Evolutionary conservation across 495 filamentous ascomycete genomes (phyloP).

Genomic region (Neurospora hispaniola): DNA sequence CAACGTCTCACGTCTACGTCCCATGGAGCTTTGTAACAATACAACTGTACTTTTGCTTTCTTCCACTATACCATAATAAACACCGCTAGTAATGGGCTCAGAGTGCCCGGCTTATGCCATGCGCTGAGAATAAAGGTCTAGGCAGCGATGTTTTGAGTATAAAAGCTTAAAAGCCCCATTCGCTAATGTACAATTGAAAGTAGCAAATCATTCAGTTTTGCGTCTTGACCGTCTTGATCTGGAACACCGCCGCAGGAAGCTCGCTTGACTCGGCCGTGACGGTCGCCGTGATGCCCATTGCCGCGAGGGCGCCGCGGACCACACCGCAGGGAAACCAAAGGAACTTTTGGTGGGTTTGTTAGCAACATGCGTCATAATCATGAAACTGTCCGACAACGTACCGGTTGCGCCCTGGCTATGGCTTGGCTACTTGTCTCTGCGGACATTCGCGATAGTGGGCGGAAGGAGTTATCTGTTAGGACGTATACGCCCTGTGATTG

Average conservation of each 20-base stretch:
- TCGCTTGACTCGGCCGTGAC: conserved; percentile 83
- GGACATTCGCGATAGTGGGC: conserved; percentile 79
- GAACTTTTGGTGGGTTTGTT: conserved; percentile 43
- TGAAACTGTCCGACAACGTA: conserved; percentile 29
- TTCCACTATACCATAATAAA: neutral
- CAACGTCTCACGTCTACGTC: neutral
- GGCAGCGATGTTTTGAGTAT: neutral
- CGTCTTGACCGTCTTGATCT: conserved; percentile 74
- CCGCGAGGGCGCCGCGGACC: conserved; percentile 77
- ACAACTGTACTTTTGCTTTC: neutral
- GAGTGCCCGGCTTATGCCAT: neutral
- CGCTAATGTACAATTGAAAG: neutral
- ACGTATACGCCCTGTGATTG: conserved; percentile 75
- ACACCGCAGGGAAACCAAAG: conserved; percentile 92
- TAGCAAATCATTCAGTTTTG: neutral
- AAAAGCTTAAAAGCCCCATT: neutral
- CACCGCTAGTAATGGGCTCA: neutral
- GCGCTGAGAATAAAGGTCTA: neutral
- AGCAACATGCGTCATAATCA: neutral
- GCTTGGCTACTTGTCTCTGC: conserved; percentile 61
- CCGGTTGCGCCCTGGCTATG: conserved; percentile 66
- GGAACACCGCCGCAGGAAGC: conserved; percentile 82
- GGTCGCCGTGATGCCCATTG: conserved; percentile 79
- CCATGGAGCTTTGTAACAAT: neutral
- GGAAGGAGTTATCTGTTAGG: conserved; percentile 86